A percentile compares a stretch with the other conserved stretches of the same genome.
phyloP scores from a whole-genome alignment of 345 rosid species.

The Acer campestre region DNA sequence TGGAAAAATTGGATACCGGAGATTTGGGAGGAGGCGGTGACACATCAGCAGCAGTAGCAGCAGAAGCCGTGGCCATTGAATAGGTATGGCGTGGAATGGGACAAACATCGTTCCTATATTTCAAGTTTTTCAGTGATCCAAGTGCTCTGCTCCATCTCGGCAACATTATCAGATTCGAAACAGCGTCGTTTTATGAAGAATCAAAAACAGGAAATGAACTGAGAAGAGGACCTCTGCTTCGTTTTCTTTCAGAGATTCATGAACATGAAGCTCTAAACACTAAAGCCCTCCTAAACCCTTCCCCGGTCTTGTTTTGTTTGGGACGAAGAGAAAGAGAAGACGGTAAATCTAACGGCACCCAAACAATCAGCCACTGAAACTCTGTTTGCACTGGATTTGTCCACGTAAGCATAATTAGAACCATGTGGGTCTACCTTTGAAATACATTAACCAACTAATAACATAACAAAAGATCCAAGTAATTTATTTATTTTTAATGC shows the following conservation, averaged over 20 bases:
- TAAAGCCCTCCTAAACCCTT: neutral
- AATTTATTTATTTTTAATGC: too few species aligned
- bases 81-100: constrained; percentile 39
- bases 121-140: constrained; percentile 29
- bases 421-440: neutral
- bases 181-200: neutral
- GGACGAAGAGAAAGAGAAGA: neutral
- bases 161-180: constrained; percentile 40
- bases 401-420: neutral
- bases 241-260: neutral
- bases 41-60: constrained; percentile 34
- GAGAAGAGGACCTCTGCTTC: neutral
- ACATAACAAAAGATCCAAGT: too few species aligned
- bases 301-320: neutral
- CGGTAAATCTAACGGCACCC: neutral
- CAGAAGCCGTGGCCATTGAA: constrained; percentile 43
- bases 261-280: neutral
- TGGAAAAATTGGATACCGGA: constrained; percentile 33
- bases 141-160: constrained; percentile 56
- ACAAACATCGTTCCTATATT: constrained; percentile 24
- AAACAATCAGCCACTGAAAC: neutral
- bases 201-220: neutral
- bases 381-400: neutral
- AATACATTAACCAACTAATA: too few species aligned
- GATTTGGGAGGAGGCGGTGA: constrained; percentile 43